Conservation (phyloP, 2,329 filamentous ascomycete species). For the Paecilomyces sp. region DNA sequence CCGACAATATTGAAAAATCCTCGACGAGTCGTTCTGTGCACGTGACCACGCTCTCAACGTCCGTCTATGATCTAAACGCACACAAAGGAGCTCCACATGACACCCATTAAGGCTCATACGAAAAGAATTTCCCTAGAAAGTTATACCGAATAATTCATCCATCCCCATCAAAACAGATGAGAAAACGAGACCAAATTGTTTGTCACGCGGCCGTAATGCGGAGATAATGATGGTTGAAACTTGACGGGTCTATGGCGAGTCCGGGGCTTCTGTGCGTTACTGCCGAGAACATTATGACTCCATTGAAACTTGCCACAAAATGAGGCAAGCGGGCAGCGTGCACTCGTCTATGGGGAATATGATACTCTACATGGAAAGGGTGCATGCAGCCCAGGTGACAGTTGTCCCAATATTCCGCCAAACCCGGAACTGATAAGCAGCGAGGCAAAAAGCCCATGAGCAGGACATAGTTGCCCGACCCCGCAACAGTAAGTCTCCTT, state of each 20-base stretch:
- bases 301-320: neutral
- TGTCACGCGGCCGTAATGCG: neutral
- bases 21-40: neutral
- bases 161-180: neutral
- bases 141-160: neutral
- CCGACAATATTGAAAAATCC: neutral
- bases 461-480: slow-evolving; percentile 14
- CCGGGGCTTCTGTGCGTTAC: neutral
- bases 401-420: neutral
- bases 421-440: neutral
- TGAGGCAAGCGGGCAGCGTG: neutral
- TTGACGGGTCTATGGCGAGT: neutral
- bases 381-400: neutral
- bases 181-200: neutral
- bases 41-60: neutral
- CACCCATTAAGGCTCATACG: neutral
- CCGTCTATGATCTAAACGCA: neutral
- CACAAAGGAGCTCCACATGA: neutral
- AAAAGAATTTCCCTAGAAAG: neutral
- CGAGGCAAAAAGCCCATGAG: neutral
- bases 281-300: neutral
- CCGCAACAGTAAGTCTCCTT: slow-evolving; percentile 7
- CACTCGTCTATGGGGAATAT: neutral
- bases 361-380: neutral
- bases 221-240: neutral